A percentile compares a stretch with the other conserved stretches of the same genome.
Evolutionary conservation across 495 filamentous ascomycete genomes (phyloP).

Genomic region (Penicillium mononematosum): DNA sequence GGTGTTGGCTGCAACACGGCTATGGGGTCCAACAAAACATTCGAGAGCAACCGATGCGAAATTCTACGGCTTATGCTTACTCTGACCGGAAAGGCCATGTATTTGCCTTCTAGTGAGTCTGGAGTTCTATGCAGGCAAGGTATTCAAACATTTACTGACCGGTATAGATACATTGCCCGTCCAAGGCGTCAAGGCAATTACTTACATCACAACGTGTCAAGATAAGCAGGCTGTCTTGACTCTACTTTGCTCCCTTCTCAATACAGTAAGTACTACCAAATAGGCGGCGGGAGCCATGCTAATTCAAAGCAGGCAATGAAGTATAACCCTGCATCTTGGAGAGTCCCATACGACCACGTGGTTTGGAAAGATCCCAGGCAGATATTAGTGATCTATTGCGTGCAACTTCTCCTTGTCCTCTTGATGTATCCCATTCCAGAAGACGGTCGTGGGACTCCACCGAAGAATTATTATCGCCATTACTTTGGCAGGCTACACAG

Average conservation of each 20-base stretch:
- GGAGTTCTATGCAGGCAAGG: too few relatives aligned
- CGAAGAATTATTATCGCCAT: slow-evolving; percentile 91
- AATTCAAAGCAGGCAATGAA: slow-evolving; percentile 71
- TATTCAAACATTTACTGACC: slow-evolving; percentile 18
- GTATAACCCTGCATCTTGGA: slow-evolving; percentile 94
- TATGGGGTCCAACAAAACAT: slow-evolving; percentile 82
- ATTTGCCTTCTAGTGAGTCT: slow-evolving; percentile 73
- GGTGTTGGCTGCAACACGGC: slow-evolving; percentile 93
- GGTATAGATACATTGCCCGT: slow-evolving; percentile 69
- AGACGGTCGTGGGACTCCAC: slow-evolving; percentile 54
- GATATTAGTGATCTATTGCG: slow-evolving; percentile 83
- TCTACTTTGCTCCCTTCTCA: slow-evolving; percentile 85
- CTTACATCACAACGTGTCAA: slow-evolving; percentile 80
- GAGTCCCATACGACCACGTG: slow-evolving; percentile 90
- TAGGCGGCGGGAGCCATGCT: neutral
- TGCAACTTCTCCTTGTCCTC: slow-evolving; percentile 86
- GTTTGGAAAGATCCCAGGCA: slow-evolving; percentile 94
- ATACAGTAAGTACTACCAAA: slow-evolving; percentile 67
- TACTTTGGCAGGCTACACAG: slow-evolving; percentile 89
- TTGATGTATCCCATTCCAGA: slow-evolving; percentile 91
- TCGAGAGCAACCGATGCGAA: slow-evolving; percentile 89
- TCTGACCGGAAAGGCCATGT: slow-evolving; percentile 87
- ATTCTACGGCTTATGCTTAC: slow-evolving; percentile 84
- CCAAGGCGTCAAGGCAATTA: slow-evolving; percentile 81
- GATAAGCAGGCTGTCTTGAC: slow-evolving; percentile 93